Evolutionary conservation across 345 rosid species (phyloP).

Genomic region (Acer saccharum): DNA sequence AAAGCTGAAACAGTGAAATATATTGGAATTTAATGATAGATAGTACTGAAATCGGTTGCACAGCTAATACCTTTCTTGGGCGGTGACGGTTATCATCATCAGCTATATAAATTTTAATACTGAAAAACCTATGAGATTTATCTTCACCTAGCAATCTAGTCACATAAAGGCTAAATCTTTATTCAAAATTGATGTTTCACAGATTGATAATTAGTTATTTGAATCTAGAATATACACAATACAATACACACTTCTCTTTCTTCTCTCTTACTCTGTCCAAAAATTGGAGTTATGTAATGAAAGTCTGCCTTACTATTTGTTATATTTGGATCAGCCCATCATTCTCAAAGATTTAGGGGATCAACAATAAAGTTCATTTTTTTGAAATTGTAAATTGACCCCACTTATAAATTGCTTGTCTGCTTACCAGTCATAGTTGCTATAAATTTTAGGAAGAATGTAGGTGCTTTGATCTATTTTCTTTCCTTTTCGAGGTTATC

Average conservation of each 20-base stretch:
- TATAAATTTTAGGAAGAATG: background rate
- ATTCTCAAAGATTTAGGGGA: background rate
- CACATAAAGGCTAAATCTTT: background rate
- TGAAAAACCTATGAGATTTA: background rate
- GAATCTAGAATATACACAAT: background rate
- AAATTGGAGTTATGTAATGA: background rate
- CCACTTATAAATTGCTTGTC: too few relatives aligned
- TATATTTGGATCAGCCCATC: background rate
- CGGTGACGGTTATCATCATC: background rate
- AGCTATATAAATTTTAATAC: background rate
- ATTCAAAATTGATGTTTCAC: background rate
- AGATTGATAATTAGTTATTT: background rate
- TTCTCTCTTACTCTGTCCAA: background rate
- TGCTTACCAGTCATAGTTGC: too few relatives aligned
- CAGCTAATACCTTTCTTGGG: slow-evolving; percentile 8
- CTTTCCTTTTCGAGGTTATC: background rate
- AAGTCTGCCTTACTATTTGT: background rate
- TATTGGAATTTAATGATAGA: background rate
- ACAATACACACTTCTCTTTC: background rate
- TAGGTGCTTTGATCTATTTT: background rate
- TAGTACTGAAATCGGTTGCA: background rate
- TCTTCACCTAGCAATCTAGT: background rate
- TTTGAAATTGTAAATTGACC: too few relatives aligned
- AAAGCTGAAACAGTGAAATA: background rate
- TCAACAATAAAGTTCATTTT: background rate